Conservation (phyloP, 2,329 filamentous ascomycete species). For the Neoascochyta sp. region DNA sequence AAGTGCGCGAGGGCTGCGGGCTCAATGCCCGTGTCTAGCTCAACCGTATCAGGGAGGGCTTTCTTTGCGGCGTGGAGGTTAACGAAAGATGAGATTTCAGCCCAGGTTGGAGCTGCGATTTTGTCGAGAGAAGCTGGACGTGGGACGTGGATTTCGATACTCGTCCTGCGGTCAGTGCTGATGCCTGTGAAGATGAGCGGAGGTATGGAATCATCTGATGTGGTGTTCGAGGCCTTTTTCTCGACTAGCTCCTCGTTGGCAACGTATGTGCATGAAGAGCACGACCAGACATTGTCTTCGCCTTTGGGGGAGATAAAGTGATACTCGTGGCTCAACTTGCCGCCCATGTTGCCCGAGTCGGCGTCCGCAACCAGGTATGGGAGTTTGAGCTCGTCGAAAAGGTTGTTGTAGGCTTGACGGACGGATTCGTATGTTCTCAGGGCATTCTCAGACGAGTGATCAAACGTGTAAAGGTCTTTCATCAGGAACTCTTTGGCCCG, state of each 20-base stretch:
- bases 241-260: slow-evolving; percentile 85
- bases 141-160: slow-evolving; percentile 57
- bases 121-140: slow-evolving; percentile 3
- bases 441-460: slow-evolving; percentile 63
- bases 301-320: slow-evolving; percentile 76
- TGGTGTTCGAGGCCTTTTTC: slow-evolving; percentile 18
- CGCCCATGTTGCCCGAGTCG: slow-evolving; percentile 95
- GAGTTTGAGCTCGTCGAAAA: slow-evolving; percentile 80
- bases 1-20: slow-evolving; percentile 16
- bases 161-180: slow-evolving; percentile 61
- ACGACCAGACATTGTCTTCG: slow-evolving; percentile 80
- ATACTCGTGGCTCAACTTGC: slow-evolving; percentile 89
- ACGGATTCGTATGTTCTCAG: slow-evolving; percentile 77
- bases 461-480: slow-evolving; percentile 98
- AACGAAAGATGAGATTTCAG: slow-evolving; percentile 36
- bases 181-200: slow-evolving; percentile 58
- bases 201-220: slow-evolving; percentile 11
- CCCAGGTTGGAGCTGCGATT: slow-evolving; percentile 10
- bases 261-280: slow-evolving; percentile 67
- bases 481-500: slow-evolving; percentile 90
- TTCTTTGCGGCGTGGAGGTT: slow-evolving; percentile 65
- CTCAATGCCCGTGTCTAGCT: slow-evolving; percentile 69
- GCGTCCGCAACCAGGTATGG: slow-evolving; percentile 83
- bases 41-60: slow-evolving; percentile 49
- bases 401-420: slow-evolving; percentile 65